Evolutionary conservation across 305 asterid species (phyloP).

Genomic region (Solanum hybrid): DNA sequence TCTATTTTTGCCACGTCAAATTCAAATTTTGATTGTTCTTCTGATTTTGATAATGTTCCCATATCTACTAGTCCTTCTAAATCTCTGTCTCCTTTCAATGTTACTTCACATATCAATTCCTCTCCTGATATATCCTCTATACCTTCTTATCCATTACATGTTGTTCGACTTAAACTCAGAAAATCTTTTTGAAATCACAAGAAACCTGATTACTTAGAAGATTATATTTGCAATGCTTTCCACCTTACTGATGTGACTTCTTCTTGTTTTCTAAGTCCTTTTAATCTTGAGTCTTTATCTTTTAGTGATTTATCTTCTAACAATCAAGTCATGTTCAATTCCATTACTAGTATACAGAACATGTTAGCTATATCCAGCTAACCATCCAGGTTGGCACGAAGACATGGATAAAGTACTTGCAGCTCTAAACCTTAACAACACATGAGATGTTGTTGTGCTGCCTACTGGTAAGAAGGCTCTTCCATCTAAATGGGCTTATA

Average conservation of each 20-base stretch:
- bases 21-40: not conserved
- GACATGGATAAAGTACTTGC: not conserved
- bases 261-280: not conserved
- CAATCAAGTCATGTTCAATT: not conserved
- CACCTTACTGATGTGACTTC: not conserved
- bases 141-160: not conserved
- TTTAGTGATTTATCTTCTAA: not conserved
- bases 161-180: not conserved
- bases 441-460: not conserved
- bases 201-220: not conserved
- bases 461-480: not conserved
- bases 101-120: not conserved
- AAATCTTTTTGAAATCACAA: not conserved
- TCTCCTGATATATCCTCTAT: not conserved
- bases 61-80: not conserved
- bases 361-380: not conserved
- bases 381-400: not conserved
- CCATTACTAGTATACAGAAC: not conserved
- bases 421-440: not conserved
- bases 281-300: not conserved
- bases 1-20: not conserved
- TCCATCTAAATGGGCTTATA: not conserved
- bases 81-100: not conserved
- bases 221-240: not conserved
- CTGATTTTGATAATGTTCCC: not conserved